These are phyloP conservation scores for Didymella pinodella DNA, from an alignment of 2,329 filamentous ascomycete genomes.

Conservation along the genomic window DNA sequence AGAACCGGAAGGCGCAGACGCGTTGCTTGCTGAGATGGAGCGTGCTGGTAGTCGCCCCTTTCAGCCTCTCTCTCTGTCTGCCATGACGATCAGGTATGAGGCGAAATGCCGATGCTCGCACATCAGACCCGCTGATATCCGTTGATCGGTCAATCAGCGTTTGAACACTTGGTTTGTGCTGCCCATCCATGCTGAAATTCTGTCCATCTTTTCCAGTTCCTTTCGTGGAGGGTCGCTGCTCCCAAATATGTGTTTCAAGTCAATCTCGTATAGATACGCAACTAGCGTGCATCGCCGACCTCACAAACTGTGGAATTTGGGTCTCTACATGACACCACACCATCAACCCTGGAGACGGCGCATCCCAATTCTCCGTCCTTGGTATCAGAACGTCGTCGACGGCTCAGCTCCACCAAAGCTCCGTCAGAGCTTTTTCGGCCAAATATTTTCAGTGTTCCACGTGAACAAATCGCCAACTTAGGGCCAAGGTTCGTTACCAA, in stretches of 20 bases:
- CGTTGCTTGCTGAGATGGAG: background rate
- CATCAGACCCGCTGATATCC: slow-evolving; percentile 9
- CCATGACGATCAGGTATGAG: slow-evolving; percentile 4
- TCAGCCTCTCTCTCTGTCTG: slow-evolving; percentile 2
- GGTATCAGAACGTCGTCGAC: background rate
- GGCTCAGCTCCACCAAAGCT: slow-evolving; percentile 3
- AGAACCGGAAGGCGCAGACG: slow-evolving; percentile 4
- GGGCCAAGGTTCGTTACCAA: background rate
- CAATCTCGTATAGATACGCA: slow-evolving; percentile 4
- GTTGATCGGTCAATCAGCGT: background rate
- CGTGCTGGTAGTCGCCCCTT: slow-evolving; percentile 13
- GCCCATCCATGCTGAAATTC: slow-evolving; percentile 7
- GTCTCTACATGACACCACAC: background rate
- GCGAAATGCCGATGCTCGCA: slow-evolving; percentile 11
- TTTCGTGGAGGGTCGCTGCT: background rate
- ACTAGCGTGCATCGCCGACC: slow-evolving; percentile 9
- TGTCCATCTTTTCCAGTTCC: slow-evolving; percentile 7
- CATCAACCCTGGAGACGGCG: background rate
- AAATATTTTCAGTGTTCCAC: slow-evolving; percentile 6
- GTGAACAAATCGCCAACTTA: background rate
- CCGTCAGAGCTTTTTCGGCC: slow-evolving; percentile 7
- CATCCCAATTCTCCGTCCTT: slow-evolving; percentile 5
- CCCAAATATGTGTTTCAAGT: slow-evolving; percentile 4
- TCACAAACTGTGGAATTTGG: background rate
- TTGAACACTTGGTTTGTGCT: slow-evolving; percentile 18